Percentiles rank a stretch among this genome's conserved stretches.
phyloP scores from a whole-genome alignment of 2,329 filamentous ascomycete genomes.

The Monosporascus ibericus region DNA sequence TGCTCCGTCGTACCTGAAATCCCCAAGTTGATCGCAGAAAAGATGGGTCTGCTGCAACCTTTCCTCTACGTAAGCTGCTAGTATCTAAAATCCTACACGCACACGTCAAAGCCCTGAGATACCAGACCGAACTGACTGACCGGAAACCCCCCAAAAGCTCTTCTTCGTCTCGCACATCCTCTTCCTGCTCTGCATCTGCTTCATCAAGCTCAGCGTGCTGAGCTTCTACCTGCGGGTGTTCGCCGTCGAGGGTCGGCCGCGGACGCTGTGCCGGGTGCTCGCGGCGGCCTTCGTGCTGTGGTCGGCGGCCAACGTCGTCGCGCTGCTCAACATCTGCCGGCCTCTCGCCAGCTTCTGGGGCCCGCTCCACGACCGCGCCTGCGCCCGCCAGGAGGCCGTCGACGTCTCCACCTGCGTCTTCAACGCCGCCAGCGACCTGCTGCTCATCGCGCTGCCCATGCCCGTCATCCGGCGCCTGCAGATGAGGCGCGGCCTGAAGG shows the following conservation, averaged over 20 bases:
- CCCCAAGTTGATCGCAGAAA: no score
- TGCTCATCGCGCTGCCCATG: slow-evolving; percentile 41
- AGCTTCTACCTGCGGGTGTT: slow-evolving; percentile 29
- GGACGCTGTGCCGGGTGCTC: slow-evolving; percentile 2
- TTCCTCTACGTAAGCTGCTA: no score
- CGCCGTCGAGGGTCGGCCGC: slow-evolving; percentile 8
- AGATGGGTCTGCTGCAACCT: no score
- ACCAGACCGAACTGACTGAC: no score
- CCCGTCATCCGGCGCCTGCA: slow-evolving; percentile 40
- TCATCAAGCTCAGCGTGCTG: slow-evolving; percentile 29
- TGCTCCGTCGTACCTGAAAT: no score
- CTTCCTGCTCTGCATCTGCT: slow-evolving; percentile 24
- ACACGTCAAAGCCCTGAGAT: no score
- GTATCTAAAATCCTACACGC: no score
- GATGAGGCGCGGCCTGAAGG: slow-evolving; percentile 33
- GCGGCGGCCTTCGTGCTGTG: slow-evolving; percentile 19
- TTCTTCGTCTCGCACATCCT: slow-evolving; percentile 25
- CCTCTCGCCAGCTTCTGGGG: slow-evolving; percentile 9
- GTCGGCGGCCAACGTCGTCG: slow-evolving; percentile 7
- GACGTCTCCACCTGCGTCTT: slow-evolving; percentile 25
- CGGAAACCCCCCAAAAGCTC: slow-evolving; percentile 11
- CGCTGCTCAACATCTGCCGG: slow-evolving; percentile 11
- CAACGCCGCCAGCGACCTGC: slow-evolving; percentile 39
- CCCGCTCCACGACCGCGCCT: slow-evolving; percentile 19
- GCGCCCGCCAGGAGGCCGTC: slow-evolving; percentile 24